Conservation (phyloP, 148 eudicot genomes). For the Amaranthus cruentus region DNA sequence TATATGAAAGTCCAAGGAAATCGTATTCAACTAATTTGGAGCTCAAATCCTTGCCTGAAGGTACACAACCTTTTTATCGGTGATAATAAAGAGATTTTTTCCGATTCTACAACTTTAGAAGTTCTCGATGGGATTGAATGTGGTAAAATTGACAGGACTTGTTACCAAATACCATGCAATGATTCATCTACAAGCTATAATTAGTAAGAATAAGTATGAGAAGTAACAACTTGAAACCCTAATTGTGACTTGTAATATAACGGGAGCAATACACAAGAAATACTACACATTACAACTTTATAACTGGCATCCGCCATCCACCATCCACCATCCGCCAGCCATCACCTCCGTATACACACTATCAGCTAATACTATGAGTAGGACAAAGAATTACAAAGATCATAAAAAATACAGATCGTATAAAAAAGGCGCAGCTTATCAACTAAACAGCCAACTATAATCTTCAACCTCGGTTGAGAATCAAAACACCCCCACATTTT, state of each 20-base stretch:
- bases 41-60: constrained; percentile 36
- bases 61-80: constrained; percentile 23
- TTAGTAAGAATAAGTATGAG: too few relatives aligned
- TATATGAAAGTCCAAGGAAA: constrained; percentile 14
- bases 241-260: too few relatives aligned
- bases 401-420: constrained; percentile 3
- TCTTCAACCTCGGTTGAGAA: constrained; percentile 27
- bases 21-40: constrained; percentile 28
- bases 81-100: too few relatives aligned
- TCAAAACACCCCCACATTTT: not conserved
- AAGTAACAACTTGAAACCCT: too few relatives aligned
- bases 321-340: not conserved
- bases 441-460: constrained; percentile 6
- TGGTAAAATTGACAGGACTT: too few relatives aligned
- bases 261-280: not conserved
- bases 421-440: not conserved
- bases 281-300: constrained; percentile 8
- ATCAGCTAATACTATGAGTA: not conserved
- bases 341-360: constrained; percentile 16
- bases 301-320: not conserved
- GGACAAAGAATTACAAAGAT: constrained; percentile 14
- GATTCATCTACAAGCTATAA: too few relatives aligned
- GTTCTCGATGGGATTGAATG: too few relatives aligned
- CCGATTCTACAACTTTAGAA: too few relatives aligned
- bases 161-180: too few relatives aligned